These are phyloP conservation scores for Fusarium sublunatum DNA, from an alignment of 2,329 filamentous ascomycete genomes.

Conservation along the genomic window DNA sequence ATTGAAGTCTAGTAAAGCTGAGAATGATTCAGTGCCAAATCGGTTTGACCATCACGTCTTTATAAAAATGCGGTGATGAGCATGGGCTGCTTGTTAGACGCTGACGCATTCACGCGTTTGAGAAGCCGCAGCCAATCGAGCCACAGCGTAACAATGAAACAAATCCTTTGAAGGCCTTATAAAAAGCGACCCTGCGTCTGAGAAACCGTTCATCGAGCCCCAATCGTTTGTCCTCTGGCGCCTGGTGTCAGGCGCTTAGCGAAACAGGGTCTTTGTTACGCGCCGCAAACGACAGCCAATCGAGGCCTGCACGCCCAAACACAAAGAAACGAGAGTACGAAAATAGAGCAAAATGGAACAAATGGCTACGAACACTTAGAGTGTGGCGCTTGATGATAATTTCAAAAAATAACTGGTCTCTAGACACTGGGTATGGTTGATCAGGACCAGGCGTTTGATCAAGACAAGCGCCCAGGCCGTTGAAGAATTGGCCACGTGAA, in stretches of 20 bases:
- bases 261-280: constrained; percentile 36
- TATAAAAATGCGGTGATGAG: constrained; percentile 21
- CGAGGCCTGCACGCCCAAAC: background rate
- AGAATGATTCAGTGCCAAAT: constrained; percentile 1
- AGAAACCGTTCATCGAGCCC: constrained; percentile 10
- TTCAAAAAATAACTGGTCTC: constrained; percentile 5
- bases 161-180: constrained; percentile 4
- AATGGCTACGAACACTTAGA: background rate
- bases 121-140: constrained; percentile 34
- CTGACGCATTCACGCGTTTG: constrained; percentile 7
- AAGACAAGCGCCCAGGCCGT: background rate
- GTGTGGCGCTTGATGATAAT: background rate
- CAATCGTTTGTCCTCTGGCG: constrained; percentile 40
- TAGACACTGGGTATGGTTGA: background rate
- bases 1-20: constrained; percentile 10
- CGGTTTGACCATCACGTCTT: constrained; percentile 3
- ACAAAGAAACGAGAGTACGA: constrained; percentile 22
- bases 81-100: constrained; percentile 4
- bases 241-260: constrained; percentile 40
- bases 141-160: constrained; percentile 17
- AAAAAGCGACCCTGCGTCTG: constrained; percentile 24
- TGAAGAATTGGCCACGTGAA: no score
- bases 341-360: constrained; percentile 20
- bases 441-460: background rate
- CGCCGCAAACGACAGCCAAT: constrained; percentile 26